Conservation (phyloP, 1,139 yeast species). For the Pneumocystis sp. region DNA sequence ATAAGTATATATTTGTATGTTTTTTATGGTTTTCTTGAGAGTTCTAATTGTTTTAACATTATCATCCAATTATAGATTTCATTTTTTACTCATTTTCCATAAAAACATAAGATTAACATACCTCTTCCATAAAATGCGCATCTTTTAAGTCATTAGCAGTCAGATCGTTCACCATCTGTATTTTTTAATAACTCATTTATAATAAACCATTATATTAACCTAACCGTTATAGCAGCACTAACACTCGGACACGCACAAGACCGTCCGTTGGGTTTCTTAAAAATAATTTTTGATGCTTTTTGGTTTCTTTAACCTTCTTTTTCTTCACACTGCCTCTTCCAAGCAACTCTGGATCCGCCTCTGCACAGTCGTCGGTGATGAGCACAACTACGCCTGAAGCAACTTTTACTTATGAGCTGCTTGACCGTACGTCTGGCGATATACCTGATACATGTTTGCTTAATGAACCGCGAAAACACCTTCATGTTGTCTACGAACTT, state of each 20-base stretch:
- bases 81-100: not conserved
- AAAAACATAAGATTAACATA: not conserved
- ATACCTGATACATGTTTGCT: not conserved
- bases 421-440: not conserved
- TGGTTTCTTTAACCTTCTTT: not conserved
- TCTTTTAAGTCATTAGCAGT: not conserved
- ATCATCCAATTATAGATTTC: not conserved
- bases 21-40: not conserved
- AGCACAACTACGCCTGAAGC: not conserved
- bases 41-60: not conserved
- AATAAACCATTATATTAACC: not conserved
- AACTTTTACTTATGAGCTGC: not conserved
- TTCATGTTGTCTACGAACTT: not conserved
- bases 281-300: not conserved
- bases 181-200: not conserved
- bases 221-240: not conserved
- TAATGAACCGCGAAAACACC: not conserved
- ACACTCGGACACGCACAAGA: too few species aligned
- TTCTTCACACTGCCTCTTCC: not conserved
- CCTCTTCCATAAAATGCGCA: not conserved
- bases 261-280: not conserved
- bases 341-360: not conserved
- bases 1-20: not conserved
- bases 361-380: not conserved
- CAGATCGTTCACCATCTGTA: not conserved